phyloP scores from a whole-genome alignment of 371 early-diverging fungal species.

The Zopfochytrium polystomum region DNA sequence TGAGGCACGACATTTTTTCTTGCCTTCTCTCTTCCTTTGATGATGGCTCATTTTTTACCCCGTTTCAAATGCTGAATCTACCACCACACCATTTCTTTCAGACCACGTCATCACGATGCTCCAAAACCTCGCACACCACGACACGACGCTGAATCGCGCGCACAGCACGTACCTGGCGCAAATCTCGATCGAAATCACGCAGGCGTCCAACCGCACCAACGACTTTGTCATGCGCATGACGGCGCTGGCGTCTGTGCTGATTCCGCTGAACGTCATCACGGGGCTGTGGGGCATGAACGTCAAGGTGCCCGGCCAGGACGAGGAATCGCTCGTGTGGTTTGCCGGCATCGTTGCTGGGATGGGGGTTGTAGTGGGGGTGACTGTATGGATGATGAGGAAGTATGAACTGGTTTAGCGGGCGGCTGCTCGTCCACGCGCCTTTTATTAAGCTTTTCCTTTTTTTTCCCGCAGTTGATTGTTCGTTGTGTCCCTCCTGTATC shows the following conservation, averaged over 20 bases:
- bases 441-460: too few relatives aligned
- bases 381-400: too few relatives aligned
- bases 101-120: constrained; percentile 94
- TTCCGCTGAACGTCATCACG: constrained; percentile 92
- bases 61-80: constrained; percentile 48
- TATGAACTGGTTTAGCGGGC: too few relatives aligned
- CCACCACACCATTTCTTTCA: constrained; percentile 79
- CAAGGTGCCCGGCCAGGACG: constrained; percentile 44
- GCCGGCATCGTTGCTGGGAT: constrained; percentile 68
- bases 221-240: constrained; percentile 88
- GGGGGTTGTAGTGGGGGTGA: too few relatives aligned
- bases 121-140: constrained; percentile 83
- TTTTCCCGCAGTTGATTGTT: too few relatives aligned
- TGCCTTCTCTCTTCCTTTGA: too few relatives aligned
- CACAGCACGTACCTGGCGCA: constrained; percentile 96
- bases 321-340: constrained; percentile 68
- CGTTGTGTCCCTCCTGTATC: too few relatives aligned
- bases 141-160: constrained; percentile 83
- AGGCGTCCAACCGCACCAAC: constrained; percentile 86
- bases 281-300: constrained; percentile 91
- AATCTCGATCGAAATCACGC: constrained; percentile 93
- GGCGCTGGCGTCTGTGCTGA: constrained; percentile 84
- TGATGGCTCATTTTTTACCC: too few relatives aligned
- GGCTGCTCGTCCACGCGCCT: too few relatives aligned
- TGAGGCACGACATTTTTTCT: too few relatives aligned